phyloP scores from a whole-genome alignment of 192 early-diverging fungal genomes.

The Coemansia sp. region DNA sequence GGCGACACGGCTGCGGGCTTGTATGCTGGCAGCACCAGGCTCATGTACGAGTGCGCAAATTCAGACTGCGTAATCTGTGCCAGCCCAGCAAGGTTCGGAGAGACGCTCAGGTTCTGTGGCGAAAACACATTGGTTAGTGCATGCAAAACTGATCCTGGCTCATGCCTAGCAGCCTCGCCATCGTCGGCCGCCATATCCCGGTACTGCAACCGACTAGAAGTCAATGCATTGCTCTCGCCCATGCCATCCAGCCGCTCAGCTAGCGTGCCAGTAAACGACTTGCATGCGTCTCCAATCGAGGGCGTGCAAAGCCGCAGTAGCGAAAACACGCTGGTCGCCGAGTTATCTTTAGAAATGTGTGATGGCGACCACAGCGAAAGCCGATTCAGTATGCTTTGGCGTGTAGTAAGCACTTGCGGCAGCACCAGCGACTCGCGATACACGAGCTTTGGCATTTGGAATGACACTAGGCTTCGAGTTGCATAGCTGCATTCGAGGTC shows the following conservation, averaged over 20 bases:
- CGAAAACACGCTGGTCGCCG: slow-evolving; percentile 15
- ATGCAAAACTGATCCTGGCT: slow-evolving; percentile 33
- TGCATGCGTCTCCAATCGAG: slow-evolving; percentile 19
- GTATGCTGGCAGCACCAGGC: slow-evolving; percentile 50
- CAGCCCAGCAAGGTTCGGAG: slow-evolving; percentile 29
- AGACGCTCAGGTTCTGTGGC: slow-evolving; percentile 34
- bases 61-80: slow-evolving; percentile 23
- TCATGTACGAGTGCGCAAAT: slow-evolving; percentile 41
- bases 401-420: slow-evolving; percentile 21
- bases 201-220: slow-evolving; percentile 16
- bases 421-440: slow-evolving; percentile 58
- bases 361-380: slow-evolving; percentile 38
- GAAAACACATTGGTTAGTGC: slow-evolving; percentile 44
- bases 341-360: slow-evolving; percentile 14
- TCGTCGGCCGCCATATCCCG: not conserved
- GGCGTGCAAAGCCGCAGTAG: slow-evolving; percentile 44
- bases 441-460: slow-evolving; percentile 64
- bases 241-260: slow-evolving; percentile 23
- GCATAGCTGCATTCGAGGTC: slow-evolving; percentile 82
- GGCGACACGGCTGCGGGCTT: slow-evolving; percentile 61
- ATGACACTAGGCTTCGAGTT: slow-evolving; percentile 62
- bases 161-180: not conserved
- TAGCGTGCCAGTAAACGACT: slow-evolving; percentile 25
- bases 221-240: not conserved
- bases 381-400: slow-evolving; percentile 18